Evolutionary conservation across 2,329 filamentous ascomycete genomes (phyloP).

Genomic region (Achaetomium macrosporum): DNA sequence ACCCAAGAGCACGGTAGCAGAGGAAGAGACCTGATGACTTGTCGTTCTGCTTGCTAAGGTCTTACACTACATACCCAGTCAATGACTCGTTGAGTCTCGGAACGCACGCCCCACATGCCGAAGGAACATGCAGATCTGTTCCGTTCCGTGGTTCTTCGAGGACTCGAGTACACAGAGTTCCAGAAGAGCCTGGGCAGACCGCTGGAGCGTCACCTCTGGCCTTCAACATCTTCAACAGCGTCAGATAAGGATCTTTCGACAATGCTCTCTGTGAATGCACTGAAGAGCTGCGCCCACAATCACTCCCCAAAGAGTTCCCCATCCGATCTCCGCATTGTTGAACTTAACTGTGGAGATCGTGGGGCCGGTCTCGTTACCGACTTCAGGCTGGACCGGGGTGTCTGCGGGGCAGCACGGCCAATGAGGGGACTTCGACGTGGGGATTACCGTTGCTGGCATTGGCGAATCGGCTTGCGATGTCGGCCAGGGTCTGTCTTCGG

Average conservation of each 20-base stretch:
- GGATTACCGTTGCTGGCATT: constrained; percentile 9
- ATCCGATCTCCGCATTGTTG: constrained; percentile 13
- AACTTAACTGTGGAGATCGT: constrained; percentile 4
- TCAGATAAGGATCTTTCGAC: no score
- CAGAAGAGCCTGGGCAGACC: no score
- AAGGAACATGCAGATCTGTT: constrained; percentile 4
- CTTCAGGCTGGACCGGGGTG: constrained; percentile 14
- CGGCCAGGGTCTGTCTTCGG: background rate
- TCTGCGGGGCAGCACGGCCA: constrained; percentile 8
- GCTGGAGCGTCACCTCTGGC: no score
- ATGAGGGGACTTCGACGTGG: background rate
- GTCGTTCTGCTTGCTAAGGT: constrained; percentile 13
- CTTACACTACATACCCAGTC: constrained; percentile 9
- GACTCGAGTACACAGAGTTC: background rate
- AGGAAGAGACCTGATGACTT: constrained; percentile 7
- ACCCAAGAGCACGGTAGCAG: background rate
- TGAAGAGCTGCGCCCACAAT: background rate
- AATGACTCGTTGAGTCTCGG: constrained; percentile 7
- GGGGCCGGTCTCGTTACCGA: constrained; percentile 8
- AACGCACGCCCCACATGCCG: background rate
- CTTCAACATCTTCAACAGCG: no score
- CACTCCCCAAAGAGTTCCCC: background rate
- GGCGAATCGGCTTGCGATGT: constrained; percentile 15
- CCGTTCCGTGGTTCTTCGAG: constrained; percentile 11
- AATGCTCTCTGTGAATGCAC: no score